Evolutionary conservation across 495 filamentous ascomycete genomes (phyloP), one percentile per base, ranked within the genome.

Genomic region (Lepidopterella palustris): DNA sequence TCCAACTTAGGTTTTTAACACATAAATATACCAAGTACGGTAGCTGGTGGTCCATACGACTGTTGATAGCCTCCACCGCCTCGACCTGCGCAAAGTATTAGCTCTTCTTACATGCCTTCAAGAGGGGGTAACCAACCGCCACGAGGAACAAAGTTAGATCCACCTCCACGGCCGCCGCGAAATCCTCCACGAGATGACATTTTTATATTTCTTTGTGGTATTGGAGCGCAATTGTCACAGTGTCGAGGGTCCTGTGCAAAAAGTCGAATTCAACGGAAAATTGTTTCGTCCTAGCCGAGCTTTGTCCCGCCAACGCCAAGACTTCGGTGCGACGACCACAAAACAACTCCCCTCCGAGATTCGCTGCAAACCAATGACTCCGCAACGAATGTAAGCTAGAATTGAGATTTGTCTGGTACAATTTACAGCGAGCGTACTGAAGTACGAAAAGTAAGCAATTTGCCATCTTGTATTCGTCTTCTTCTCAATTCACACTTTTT

Each of bases 1-100:
- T 45, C 32, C 39, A 21, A 11, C 4, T 21, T 9, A 21, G 35
- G n/a, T 18, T 24, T 39, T 52, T 23, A 29, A 45, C 8, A 24
- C 20, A 26, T 45, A 24, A n/a, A 29, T 68, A 47, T 77, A 88
- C 86, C 86, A 67, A 82, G 62, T 32, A 89, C 85, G 56, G 81
- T 74, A 55, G 80, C 83, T 32, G 86, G 86, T 53, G 86, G 86
- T 10, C 86, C 86, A 63, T 80, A 84, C 6, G 82, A 81, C 35
- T 47, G 42, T 39, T 31, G 35, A 29, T 48, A 59, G 10, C 60
- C 60, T 6, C 66, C 60, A 26, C 68, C 60, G 1, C 66, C 60
- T 20, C 68, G 59, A 39, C 61, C 86, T 82, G 53, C 80, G 79
- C 81, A 48, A 18, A 25, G 40, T 42, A 27, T 64, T 64, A 69